Percentiles rank a stretch among this genome's conserved stretches.
These are phyloP conservation scores for Chaetomium strumarium DNA, from an alignment of 2,329 filamentous ascomycete species.

Conservation along the genomic window DNA sequence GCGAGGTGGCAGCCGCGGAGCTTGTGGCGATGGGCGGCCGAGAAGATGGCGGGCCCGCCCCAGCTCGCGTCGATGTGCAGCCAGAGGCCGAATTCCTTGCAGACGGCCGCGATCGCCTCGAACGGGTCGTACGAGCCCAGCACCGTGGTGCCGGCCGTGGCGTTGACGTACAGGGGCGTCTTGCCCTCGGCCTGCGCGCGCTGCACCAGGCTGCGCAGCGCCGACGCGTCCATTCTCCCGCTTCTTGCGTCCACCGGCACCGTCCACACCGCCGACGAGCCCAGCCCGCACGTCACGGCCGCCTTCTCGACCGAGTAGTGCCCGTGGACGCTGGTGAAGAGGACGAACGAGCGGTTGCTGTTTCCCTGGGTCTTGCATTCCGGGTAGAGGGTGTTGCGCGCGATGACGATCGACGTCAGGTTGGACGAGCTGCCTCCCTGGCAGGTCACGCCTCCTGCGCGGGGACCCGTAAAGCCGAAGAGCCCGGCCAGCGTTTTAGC, in stretches of 20 bases:
- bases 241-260: constrained; percentile 64
- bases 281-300: constrained; percentile 83
- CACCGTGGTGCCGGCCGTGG: constrained; percentile 91
- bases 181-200: constrained; percentile 60
- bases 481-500: constrained; percentile 64
- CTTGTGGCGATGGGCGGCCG: constrained; percentile 53
- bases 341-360: constrained; percentile 56
- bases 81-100: constrained; percentile 57
- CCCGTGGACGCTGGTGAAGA: constrained; percentile 85
- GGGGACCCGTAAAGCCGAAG: constrained; percentile 67
- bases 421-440: constrained; percentile 84
- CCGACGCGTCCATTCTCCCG: constrained; percentile 65
- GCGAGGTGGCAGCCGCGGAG: constrained; percentile 67
- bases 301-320: constrained; percentile 96
- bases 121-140: constrained; percentile 60
- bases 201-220: constrained; percentile 57
- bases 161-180: constrained; percentile 91
- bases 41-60: constrained; percentile 83
- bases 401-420: constrained; percentile 76
- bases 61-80: constrained; percentile 89
- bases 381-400: constrained; percentile 79
- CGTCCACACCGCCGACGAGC: constrained; percentile 63
- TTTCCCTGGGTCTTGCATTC: constrained; percentile 70
- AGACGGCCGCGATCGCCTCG: constrained; percentile 23
- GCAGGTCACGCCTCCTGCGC: constrained; percentile 68